Evolutionary conservation across 768 basidiomycete genomes (phyloP), one percentile per base, ranked within the genome.

Genomic region (Phaffia tasmanica): DNA sequence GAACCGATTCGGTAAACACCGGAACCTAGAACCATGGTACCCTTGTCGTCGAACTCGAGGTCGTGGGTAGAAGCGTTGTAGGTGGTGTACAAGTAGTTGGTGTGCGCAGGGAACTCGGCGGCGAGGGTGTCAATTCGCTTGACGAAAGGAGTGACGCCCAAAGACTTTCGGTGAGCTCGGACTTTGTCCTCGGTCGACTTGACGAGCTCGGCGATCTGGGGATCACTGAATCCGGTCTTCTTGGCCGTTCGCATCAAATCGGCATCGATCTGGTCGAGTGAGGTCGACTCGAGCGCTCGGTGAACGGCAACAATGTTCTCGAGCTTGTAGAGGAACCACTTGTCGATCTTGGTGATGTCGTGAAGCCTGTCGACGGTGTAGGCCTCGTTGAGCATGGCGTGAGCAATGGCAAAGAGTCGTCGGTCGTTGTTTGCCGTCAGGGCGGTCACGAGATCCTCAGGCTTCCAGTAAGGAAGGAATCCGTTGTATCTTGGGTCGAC

Each of bases 101-200:
- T 99, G 77, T 93, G 86, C 0, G 95, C 95, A 29, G 95, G 95
- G 79, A 87, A 99, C 77, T 99, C 95, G 68, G 95, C 95, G 32
- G 95, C 95, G 67, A 99, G 84, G 16, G 95, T 99, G 77, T 99
- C 95, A 77, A 99, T 98, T 71, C 93, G 89, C 79, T 99, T 99
- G 76, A 99, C 95, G 77, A 92, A 98, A 48, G 95, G 95, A 6
- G 87, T 94, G 73, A 99, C 84, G 53, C 86, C 84, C 71, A 88
- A 80, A 3, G 84, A 82, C 79, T 98, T 98, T 71, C 95, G 85
- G 75, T 86, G 81, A 0, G 84, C 83, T 66, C 95, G 90, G 58
- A 95, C 87, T 23, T 79, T 77, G 63, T 84, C 85, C 77, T 97
- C 93, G 18, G 81, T 83, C 21, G 84, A 81, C 49, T 80, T 79